Conservation (phyloP, 306 rosid genomes). For the Rosa persica region DNA sequence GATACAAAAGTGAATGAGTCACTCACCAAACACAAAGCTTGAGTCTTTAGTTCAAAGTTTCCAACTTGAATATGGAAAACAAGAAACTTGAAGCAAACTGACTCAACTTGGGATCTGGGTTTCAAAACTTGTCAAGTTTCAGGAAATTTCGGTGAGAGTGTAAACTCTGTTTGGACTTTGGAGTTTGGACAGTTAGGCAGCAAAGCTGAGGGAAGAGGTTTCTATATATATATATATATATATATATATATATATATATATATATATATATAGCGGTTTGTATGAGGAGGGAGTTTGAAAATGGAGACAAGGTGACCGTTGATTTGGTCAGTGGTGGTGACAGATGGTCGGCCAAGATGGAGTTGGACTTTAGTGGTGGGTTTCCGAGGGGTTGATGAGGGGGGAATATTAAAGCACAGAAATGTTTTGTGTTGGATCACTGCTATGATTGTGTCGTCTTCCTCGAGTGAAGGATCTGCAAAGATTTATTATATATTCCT, state of each 20-base stretch:
- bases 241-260: slow-evolving; percentile 2
- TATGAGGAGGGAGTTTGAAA: background rate
- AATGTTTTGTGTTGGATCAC: background rate
- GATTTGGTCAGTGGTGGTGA: background rate
- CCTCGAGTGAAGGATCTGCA: background rate
- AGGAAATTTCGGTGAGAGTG: slow-evolving; percentile 7
- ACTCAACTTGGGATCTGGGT: background rate
- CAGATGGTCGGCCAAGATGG: slow-evolving; percentile 11
- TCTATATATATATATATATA: slow-evolving; percentile 19
- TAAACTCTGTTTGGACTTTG: too few species aligned
- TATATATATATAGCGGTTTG: slow-evolving; percentile 16
- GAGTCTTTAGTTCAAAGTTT: slow-evolving; percentile 1
- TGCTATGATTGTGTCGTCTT: background rate
- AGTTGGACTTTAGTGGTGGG: background rate
- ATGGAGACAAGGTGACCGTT: slow-evolving; percentile 24
- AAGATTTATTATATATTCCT: background rate
- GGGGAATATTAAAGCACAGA: background rate
- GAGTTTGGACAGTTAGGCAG: background rate
- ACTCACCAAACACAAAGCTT: slow-evolving; percentile 8
- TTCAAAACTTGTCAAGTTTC: background rate
- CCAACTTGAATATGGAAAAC: slow-evolving; percentile 7
- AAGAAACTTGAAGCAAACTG: background rate
- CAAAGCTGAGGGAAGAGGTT: background rate
- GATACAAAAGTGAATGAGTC: background rate
- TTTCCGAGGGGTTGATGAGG: background rate